Percentiles rank a stretch among this genome's conserved stretches.
Evolutionary conservation across 768 basidiomycete genomes (phyloP).

Genomic region (Termitomyces sp.): DNA sequence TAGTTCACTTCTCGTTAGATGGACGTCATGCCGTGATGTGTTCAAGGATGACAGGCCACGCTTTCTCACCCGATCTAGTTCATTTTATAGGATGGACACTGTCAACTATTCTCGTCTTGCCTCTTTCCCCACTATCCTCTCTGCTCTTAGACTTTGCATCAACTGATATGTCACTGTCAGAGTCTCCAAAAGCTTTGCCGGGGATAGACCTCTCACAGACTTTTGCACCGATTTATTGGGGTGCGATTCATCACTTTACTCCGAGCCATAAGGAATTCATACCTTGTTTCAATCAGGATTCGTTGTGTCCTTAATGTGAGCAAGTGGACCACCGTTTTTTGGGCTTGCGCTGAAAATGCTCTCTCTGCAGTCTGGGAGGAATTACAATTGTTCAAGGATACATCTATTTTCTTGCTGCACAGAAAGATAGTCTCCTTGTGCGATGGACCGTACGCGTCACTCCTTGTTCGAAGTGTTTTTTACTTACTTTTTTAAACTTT

Average conservation of each 20-base stretch:
- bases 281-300: slow-evolving; percentile 21
- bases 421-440: slow-evolving; percentile 27
- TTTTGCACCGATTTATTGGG: slow-evolving; percentile 35
- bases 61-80: not conserved
- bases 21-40: not conserved
- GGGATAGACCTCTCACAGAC: slow-evolving; percentile 23
- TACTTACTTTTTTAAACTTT: not conserved
- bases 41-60: not conserved
- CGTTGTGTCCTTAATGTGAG: slow-evolving; percentile 28
- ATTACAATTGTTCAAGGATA: slow-evolving; percentile 42
- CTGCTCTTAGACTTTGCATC: not conserved
- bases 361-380: slow-evolving; percentile 32
- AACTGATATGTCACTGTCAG: slow-evolving; percentile 10
- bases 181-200: not conserved
- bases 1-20: not conserved
- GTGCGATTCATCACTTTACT: slow-evolving; percentile 14
- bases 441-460: slow-evolving; percentile 28
- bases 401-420: slow-evolving; percentile 33
- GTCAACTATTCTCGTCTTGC: not conserved
- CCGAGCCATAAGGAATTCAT: not conserved
- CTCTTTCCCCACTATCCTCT: not conserved
- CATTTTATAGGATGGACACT: not conserved
- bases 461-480: not conserved
- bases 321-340: not conserved
- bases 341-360: not conserved